Percentiles rank a stretch among this genome's conserved stretches.
phyloP scores from a whole-genome alignment of 164 flowering plant genomes.

The Vitis vinifera region DNA sequence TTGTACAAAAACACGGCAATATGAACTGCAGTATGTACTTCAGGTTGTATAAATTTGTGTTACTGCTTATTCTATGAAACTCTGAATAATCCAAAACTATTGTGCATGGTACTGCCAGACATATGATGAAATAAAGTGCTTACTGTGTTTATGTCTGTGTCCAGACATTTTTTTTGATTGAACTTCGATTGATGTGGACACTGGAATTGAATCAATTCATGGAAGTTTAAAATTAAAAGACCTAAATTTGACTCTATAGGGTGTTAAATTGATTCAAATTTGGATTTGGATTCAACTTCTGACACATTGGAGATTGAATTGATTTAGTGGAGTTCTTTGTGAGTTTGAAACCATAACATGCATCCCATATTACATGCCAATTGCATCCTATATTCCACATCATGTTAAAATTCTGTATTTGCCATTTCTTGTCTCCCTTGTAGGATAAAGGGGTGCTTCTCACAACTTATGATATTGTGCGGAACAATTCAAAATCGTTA shows the following conservation, averaged over 20 bases:
- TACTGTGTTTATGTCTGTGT: neutral
- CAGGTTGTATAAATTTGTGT: slow-evolving; percentile 53
- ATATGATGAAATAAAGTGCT: neutral
- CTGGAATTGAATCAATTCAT: neutral
- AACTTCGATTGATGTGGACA: neutral
- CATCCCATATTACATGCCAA: neutral
- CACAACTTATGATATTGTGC: slow-evolving; percentile 94
- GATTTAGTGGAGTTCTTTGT: neutral
- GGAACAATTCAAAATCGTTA: slow-evolving; percentile 69
- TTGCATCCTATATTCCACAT: too few relatives aligned
- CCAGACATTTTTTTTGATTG: neutral
- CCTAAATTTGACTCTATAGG: neutral
- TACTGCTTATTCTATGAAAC: neutral
- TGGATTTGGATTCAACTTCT: neutral
- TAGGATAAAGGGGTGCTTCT: slow-evolving; percentile 90
- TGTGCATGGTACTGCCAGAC: too few relatives aligned
- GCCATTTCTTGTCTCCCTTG: slow-evolving; percentile 1
- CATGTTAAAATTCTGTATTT: slow-evolving; percentile 6
- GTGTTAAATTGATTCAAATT: neutral
- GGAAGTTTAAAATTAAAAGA: neutral
- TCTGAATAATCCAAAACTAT: too few relatives aligned
- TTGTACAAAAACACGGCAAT: slow-evolving; percentile 54
- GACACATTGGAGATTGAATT: neutral
- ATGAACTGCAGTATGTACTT: slow-evolving; percentile 84
- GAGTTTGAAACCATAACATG: neutral